Evolutionary conservation across 768 basidiomycete species (phyloP).

Genomic region (Mrakia blollopis): DNA sequence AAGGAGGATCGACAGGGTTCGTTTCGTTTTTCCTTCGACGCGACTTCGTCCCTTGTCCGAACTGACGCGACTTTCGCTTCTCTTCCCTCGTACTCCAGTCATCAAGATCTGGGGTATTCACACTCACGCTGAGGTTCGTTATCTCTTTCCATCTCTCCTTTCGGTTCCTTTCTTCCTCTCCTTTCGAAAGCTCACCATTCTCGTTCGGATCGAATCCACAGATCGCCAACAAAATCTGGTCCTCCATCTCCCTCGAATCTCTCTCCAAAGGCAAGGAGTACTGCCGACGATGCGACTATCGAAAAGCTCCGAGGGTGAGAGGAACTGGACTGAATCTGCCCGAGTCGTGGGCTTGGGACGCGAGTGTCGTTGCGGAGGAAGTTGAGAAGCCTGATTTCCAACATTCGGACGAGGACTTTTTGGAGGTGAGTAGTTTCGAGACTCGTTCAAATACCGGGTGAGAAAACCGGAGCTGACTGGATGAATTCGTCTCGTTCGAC

Average conservation of each 20-base stretch:
- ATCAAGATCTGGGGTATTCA: slow-evolving; percentile 3
- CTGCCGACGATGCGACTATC: not conserved
- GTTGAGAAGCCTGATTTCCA: not conserved
- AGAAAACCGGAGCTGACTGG: too few species aligned
- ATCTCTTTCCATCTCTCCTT: not conserved
- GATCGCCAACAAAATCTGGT: not conserved
- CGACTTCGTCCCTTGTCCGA: not conserved
- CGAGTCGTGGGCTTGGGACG: not conserved
- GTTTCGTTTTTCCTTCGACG: not conserved
- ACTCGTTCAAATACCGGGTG: too few species aligned
- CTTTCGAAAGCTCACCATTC: too few species aligned
- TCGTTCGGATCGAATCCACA: too few species aligned
- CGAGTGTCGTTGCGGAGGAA: not conserved
- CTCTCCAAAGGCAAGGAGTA: not conserved
- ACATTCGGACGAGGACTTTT: not conserved
- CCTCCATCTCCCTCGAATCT: not conserved
- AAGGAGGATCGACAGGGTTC: not conserved
- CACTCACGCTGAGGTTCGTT: not conserved
- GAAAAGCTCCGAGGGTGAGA: not conserved
- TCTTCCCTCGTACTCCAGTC: not conserved
- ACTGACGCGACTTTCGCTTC: not conserved
- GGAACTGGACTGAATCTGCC: not conserved
- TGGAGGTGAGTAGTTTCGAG: not conserved
- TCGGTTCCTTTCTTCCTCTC: too few species aligned
- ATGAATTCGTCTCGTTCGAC: too few species aligned